Conservation (phyloP, 176 grass and related monocot species). For the Carex pumila region DNA sequence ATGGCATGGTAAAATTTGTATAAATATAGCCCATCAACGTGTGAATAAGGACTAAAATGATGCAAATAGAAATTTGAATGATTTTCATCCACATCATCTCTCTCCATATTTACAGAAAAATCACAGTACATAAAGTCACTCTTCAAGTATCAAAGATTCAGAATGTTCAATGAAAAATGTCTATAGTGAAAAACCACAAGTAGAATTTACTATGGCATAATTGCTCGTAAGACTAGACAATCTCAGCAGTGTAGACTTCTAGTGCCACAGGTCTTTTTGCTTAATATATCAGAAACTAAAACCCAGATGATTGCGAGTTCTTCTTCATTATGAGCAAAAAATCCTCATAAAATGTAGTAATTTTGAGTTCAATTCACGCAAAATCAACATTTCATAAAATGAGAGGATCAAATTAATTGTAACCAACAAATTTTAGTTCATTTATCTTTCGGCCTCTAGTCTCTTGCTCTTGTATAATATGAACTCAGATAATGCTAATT, state of each 20-base stretch:
- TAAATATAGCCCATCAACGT: not conserved
- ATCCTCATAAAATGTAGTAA: not conserved
- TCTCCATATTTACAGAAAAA: not conserved
- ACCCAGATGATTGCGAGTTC: not conserved
- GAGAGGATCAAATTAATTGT: not conserved
- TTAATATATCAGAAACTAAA: not conserved
- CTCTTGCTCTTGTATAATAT: not conserved
- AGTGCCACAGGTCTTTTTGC: not conserved
- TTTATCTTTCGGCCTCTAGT: not conserved
- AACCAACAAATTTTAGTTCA: not conserved
- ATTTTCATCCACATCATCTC: not conserved
- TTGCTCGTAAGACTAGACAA: not conserved
- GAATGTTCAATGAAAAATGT: not conserved
- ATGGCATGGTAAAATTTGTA: not conserved
- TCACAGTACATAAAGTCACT: not conserved
- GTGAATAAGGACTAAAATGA: not conserved
- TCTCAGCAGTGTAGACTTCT: not conserved
- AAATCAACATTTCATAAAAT: not conserved
- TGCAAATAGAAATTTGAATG: not conserved
- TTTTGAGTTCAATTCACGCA: not conserved
- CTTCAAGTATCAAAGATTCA: not conserved
- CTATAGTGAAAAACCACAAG: not conserved
- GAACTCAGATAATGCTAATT: not conserved
- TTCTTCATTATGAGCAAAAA: not conserved
- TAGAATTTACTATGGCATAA: not conserved